These are phyloP conservation scores for Oryza nivara DNA, from an alignment of 176 grass and related monocot species.

Conservation along the genomic window DNA sequence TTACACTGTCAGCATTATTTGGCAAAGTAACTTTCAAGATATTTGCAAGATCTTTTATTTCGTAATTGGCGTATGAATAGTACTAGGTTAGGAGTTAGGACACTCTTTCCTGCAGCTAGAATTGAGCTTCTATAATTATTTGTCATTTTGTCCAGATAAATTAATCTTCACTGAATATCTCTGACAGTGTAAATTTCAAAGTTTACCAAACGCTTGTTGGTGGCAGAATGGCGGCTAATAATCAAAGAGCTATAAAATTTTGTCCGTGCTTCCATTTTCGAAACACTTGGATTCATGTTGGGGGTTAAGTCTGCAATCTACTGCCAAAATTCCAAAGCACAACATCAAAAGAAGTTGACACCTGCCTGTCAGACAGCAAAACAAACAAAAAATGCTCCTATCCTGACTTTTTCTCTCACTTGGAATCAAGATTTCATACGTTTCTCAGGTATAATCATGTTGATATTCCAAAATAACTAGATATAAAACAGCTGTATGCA, in stretches of 20 bases:
- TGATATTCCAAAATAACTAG: neutral
- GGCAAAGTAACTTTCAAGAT: neutral
- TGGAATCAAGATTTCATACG: neutral
- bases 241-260: neutral
- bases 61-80: neutral
- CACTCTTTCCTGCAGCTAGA: neutral
- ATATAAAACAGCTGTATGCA: neutral
- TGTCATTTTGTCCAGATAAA: slow-evolving; percentile 34
- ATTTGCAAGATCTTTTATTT: slow-evolving; percentile 5
- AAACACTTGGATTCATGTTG: neutral
- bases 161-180: neutral
- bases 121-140: neutral
- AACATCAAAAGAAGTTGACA: neutral
- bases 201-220: slow-evolving; percentile 6
- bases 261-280: slow-evolving; percentile 4
- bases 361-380: neutral
- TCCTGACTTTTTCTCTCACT: neutral
- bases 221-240: neutral
- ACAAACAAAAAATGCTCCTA: neutral
- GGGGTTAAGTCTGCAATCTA: neutral
- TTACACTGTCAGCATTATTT: neutral
- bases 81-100: neutral
- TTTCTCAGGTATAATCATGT: slow-evolving; percentile 1
- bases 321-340: neutral
- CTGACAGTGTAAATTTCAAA: slow-evolving; percentile 35